Conservation (phyloP, 2,329 filamentous ascomycete species). For the Aphanocladium album region DNA sequence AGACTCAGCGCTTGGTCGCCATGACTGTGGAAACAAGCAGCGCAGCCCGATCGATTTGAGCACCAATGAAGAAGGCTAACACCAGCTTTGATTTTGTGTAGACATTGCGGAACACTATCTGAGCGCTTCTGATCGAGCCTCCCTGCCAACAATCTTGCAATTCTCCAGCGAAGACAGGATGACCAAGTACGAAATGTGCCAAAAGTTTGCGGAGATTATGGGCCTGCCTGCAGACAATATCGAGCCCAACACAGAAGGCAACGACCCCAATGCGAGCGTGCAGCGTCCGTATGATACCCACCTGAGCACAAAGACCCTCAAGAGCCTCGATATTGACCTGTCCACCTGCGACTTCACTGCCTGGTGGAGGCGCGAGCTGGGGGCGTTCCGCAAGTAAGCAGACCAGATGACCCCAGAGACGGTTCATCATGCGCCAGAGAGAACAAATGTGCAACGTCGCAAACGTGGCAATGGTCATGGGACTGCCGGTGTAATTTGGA, state of each 20-base stretch:
- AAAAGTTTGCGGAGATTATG: conserved; percentile 73
- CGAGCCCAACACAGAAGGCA: conserved; percentile 63
- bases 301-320: conserved; percentile 69
- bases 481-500: not conserved
- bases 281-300: conserved; percentile 86
- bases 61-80: not conserved
- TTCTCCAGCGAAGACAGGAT: conserved; percentile 81
- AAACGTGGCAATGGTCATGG: not conserved
- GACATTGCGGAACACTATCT: conserved; percentile 70
- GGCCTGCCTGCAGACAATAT: conserved; percentile 66
- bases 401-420: not conserved
- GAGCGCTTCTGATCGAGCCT: conserved; percentile 37
- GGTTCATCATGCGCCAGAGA: not conserved
- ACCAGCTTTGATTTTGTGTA: conserved; percentile 22
- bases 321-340: conserved; percentile 69
- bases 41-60: not conserved
- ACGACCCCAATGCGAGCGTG: conserved; percentile 65
- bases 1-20: not conserved
- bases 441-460: not conserved
- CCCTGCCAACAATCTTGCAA: conserved; percentile 68
- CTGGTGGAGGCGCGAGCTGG: conserved; percentile 71
- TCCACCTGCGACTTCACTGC: conserved; percentile 67
- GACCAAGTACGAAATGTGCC: conserved; percentile 87
- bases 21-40: not conserved
- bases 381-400: conserved; percentile 51